Conservation (phyloP, 768 basidiomycete genomes). For the Boletellus ananas region DNA sequence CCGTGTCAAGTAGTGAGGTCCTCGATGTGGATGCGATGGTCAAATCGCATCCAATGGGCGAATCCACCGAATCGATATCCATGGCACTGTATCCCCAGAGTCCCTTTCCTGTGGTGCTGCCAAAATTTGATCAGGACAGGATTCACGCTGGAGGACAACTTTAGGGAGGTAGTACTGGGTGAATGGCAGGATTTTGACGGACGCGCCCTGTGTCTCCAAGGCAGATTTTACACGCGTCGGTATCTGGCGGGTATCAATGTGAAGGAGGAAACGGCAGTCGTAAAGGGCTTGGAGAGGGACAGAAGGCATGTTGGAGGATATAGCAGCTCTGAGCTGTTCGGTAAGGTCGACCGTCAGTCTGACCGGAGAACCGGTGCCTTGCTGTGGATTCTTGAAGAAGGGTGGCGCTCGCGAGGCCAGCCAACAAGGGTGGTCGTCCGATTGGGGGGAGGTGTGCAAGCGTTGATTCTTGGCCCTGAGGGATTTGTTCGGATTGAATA, state of each 20-base stretch:
- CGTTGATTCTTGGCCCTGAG: constrained; percentile 19
- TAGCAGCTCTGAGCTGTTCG: constrained; percentile 15
- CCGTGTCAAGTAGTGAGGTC: too few species aligned
- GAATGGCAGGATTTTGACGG: constrained; percentile 36
- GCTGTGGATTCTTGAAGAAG: constrained; percentile 30
- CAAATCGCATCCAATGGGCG: constrained; percentile 34
- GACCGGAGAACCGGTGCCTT: constrained; percentile 19
- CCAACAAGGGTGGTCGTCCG: constrained; percentile 47
- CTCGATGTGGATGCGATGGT: not conserved
- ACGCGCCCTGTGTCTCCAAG: constrained; percentile 22
- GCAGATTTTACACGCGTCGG: constrained; percentile 35
- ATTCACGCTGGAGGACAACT: constrained; percentile 32
- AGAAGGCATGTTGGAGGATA: constrained; percentile 8
- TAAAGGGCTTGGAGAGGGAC: constrained; percentile 44
- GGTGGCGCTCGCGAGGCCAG: constrained; percentile 58
- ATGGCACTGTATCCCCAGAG: constrained; percentile 19
- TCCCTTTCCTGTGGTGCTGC: constrained; percentile 16
- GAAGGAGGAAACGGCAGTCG: constrained; percentile 62
- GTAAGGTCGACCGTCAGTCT: constrained; percentile 45
- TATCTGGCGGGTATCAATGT: constrained; percentile 41
- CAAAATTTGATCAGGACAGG: constrained; percentile 19
- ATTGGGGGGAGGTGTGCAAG: constrained; percentile 9
- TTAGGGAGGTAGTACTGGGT: constrained; percentile 49
- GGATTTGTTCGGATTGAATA: constrained; percentile 25
- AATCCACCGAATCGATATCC: constrained; percentile 44